Percentiles rank a stretch among this genome's conserved stretches.
Conservation (phyloP, 805 yeast genomes). For the Wickerhamomyces alni region DNA sequence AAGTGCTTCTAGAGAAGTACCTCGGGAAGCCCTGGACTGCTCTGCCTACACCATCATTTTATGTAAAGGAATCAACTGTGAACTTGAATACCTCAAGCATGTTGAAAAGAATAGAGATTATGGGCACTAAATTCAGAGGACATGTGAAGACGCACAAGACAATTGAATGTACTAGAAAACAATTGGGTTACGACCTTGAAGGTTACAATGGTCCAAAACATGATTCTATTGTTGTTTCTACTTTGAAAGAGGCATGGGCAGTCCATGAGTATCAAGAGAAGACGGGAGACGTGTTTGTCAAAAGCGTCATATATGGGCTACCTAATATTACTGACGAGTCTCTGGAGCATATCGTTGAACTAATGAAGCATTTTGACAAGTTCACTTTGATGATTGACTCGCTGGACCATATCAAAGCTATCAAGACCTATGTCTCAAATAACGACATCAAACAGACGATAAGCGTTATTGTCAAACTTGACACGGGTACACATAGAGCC, state of each 20-base stretch:
- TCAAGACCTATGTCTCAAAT: slow-evolving; percentile 31
- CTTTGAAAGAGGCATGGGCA: slow-evolving; percentile 60
- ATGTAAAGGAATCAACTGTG: slow-evolving; percentile 39
- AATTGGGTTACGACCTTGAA: slow-evolving; percentile 40
- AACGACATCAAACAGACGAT: slow-evolving; percentile 34
- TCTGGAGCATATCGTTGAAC: slow-evolving; percentile 39
- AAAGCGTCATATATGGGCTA: slow-evolving; percentile 52
- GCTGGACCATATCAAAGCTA: slow-evolving; percentile 44
- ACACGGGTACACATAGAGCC: slow-evolving; percentile 70
- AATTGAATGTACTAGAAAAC: slow-evolving; percentile 48
- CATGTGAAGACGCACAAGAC: slow-evolving; percentile 78
- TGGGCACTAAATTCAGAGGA: slow-evolving; percentile 49
- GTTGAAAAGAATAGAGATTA: slow-evolving; percentile 34
- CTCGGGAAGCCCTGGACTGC: slow-evolving; percentile 39
- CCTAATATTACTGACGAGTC: slow-evolving; percentile 48
- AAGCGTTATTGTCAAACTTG: slow-evolving; percentile 63
- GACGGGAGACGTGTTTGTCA: slow-evolving; percentile 23
- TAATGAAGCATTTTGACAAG: slow-evolving; percentile 35
- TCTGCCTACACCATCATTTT: slow-evolving; percentile 56
- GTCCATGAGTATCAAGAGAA: slow-evolving; percentile 28
- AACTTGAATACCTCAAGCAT: slow-evolving; percentile 37
- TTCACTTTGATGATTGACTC: slow-evolving; percentile 60
- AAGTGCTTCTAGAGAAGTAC: slow-evolving; percentile 17
- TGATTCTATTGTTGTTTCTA: slow-evolving; percentile 57
- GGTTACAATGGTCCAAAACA: slow-evolving; percentile 28